phyloP scores from a whole-genome alignment of 192 early-diverging fungal species.

The Umbelopsis isabellina region DNA sequence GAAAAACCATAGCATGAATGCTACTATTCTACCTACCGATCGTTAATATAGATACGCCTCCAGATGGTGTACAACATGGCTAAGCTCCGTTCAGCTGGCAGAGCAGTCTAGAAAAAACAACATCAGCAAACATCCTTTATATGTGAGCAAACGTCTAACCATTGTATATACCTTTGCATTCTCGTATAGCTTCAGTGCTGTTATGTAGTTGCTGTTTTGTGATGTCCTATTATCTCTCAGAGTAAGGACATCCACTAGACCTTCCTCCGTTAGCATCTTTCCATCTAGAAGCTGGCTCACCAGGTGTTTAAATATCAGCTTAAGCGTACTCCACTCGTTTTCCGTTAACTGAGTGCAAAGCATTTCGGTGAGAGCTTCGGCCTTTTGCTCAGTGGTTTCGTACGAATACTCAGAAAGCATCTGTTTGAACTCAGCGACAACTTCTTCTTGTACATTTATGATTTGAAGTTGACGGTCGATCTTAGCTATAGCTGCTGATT shows the following conservation, averaged over 20 bases:
- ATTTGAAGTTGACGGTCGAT: neutral
- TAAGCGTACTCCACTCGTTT: neutral
- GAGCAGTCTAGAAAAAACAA: slow-evolving; percentile 1
- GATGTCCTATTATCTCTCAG: slow-evolving; percentile 9
- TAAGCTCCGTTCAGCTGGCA: slow-evolving; percentile 1
- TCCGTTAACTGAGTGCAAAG: slow-evolving; percentile 10
- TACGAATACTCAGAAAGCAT: neutral
- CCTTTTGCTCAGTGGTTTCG: neutral
- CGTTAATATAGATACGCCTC: slow-evolving; percentile 12
- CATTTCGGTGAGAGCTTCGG: neutral
- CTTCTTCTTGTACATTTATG: neutral
- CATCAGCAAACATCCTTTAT: neutral
- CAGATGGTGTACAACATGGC: slow-evolving; percentile 14
- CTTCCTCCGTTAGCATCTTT: slow-evolving; percentile 11
- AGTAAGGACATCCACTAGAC: slow-evolving; percentile 12
- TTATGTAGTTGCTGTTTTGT: slow-evolving; percentile 9
- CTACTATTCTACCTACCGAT: neutral
- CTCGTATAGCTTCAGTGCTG: neutral
- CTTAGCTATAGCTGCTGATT: neutral
- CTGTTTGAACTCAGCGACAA: neutral
- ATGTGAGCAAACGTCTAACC: too few relatives aligned
- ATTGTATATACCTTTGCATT: slow-evolving; percentile 7
- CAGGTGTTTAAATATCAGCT: slow-evolving; percentile 6
- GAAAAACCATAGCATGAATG: neutral
- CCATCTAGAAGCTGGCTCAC: neutral